Conservation (phyloP, 192 early-diverging fungal species). For the Dissophora globulifera region DNA sequence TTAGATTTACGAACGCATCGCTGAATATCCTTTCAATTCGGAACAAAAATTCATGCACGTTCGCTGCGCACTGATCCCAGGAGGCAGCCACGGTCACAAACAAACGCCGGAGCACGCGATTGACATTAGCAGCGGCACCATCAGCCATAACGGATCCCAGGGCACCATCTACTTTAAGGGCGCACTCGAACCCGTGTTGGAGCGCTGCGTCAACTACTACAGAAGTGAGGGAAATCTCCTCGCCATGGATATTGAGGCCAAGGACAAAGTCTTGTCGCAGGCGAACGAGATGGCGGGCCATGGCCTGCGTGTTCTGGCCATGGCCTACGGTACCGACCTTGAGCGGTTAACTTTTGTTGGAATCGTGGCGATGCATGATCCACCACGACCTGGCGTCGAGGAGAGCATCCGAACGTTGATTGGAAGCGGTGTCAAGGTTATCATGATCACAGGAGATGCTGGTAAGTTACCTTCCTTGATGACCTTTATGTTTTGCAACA, state of each 20-base stretch:
- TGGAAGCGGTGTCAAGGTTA: constrained; percentile 83
- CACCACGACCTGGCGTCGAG: constrained; percentile 83
- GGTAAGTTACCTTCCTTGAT: constrained; percentile 30
- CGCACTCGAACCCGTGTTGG: constrained; percentile 83
- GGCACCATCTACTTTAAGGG: constrained; percentile 81
- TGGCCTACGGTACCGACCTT: constrained; percentile 74
- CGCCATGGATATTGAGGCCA: constrained; percentile 65
- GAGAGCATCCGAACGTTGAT: constrained; percentile 77
- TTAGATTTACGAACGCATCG: constrained; percentile 65
- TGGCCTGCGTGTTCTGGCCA: constrained; percentile 89
- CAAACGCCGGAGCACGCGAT: constrained; percentile 44
- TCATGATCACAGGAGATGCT: constrained; percentile 99
- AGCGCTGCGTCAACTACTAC: constrained; percentile 74
- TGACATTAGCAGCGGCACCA: constrained; percentile 37
- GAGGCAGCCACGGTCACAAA: constrained; percentile 27
- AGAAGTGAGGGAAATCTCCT: constrained; percentile 59
- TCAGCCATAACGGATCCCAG: constrained; percentile 45
- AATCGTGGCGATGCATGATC: constrained; percentile 92
- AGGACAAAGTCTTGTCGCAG: constrained; percentile 66
- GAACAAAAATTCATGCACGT: constrained; percentile 97
- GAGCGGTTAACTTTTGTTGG: constrained; percentile 79
- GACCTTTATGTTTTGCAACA: not conserved
- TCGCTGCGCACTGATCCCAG: constrained; percentile 54
- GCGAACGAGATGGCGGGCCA: constrained; percentile 75
- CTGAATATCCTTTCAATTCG: constrained; percentile 90